Base-by-base conservation (phyloP, 2,329 filamentous ascomycete genomes). In the Tolypocladium inflatum region DNA sequence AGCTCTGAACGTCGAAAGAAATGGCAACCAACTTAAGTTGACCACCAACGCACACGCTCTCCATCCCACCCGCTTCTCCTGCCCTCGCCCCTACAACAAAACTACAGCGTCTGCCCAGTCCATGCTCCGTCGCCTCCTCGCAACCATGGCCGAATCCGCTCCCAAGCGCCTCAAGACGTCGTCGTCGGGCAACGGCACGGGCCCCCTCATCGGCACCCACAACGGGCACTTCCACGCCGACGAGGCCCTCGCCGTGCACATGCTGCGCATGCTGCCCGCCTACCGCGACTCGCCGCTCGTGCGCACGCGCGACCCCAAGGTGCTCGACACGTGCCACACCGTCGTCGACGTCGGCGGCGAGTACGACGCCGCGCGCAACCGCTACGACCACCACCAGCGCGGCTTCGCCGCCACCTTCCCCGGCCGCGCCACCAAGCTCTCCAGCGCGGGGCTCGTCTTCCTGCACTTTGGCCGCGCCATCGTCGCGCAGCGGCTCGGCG, bases 151-250 rank as follows among this genome's bases (percentile, higher is more conserved):
- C 67, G 83, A 90, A 79, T 82, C 78, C 70, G 82, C 86, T 68
- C 76, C 87, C 62, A 97, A 97, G 77, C 88, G 90, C 73, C 77
- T 95, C 72, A 96, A 96, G 82, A 90, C 87, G 66, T 80, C 83
- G 60, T 66, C 83, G 60, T 66, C 68, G 57, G 76, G 17, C 39
- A 26, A n/a, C 41, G 53, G 52, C 21, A 57, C 57, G 37, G 66
- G 66, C 51, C 64, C 88, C 63, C 76, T 85, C 65, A 95, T 97
- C 71, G 94, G 92, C 70, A 99, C 94, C 37, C 94, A 99, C 83
- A 97, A 88, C 77, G 94, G 94, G 65, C 91, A 97, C 80, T 99
- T 99, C 82, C 94, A 99, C 78, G 94, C 94, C 72, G 94, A 99
- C 74, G 94, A 99, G 78, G 93, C 94, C 61, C 85, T 99, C 50